Base-by-base conservation (phyloP, 179 eudicot species). In the Silene noctiflora region DNA sequence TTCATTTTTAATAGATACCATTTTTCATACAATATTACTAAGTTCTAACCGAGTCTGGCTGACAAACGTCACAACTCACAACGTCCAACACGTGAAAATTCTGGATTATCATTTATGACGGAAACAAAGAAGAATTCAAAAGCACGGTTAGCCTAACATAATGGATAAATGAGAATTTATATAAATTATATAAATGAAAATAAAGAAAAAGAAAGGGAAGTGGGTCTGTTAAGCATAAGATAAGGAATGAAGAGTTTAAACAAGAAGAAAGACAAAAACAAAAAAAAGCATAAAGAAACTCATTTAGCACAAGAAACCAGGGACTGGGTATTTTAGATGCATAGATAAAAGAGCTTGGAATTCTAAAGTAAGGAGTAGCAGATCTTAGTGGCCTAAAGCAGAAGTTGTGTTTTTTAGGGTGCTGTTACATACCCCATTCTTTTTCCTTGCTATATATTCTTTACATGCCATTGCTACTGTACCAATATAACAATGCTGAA, bases 291-390 rank as follows among this genome's bases (percentile, higher is more conserved):
- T 77, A 90, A 87, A 87, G 87, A 85, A 82, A 82, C 83, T 78
- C 79, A 87, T 79, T 77, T 78, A 80, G 88, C 92, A 81, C 90
- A 87, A 85, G 85, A 85, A 88, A 88, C 89, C 87, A 90, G 83
- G 93, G 79, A 64, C 44, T 63, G 67, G 65, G 53, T 73, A 72
- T 69, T 69, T 82, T 83, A 73, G 82, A 39, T 85, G 90, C 93
- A 87, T 87, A 71, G 95, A 84, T 80, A 86, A 83, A 81, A 85
- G 96, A 87, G 91, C 96, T 88, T 86, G 87, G 91, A 92, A 91
- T 89, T 89, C 92, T 83, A 91, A 93, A 92, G 96, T 86, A 78
- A 82, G 79, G 44, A 78, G 85, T 76, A 80, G 80, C 72, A 78
- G 84, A 88, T 86, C 89, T 83, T 73, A 87, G 80, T 83, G 84